Evolutionary conservation across 495 filamentous ascomycete genomes (phyloP), one percentile per base, ranked within the genome.

Genomic region (Podospora sp.): DNA sequence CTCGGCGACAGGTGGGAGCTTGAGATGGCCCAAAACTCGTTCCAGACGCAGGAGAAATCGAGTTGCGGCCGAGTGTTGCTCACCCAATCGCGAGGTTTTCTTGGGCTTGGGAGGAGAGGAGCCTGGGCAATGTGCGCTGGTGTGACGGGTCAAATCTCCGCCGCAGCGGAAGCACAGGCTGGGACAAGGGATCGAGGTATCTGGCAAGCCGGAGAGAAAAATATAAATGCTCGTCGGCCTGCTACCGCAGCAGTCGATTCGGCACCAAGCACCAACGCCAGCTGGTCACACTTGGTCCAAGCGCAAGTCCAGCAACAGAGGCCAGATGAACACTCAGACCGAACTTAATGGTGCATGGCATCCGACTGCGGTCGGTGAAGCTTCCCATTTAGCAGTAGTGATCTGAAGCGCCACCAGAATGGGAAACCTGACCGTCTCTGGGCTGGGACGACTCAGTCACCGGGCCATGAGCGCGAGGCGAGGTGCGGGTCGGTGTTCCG

Each of bases 171-270:
- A 57, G 22, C 11, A 57, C 21, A 26, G 52, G 21, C 52, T 25
- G 53, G 53, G 26, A 12, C 53, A 57, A 57, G 53, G 26, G 52
- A 22, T 26, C 22, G 53, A 57, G 53, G 22, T 14, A 27, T 12
- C 26, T 24, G 53, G 26, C 53, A 27, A 57, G 53, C 5, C 53
- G 53, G 53, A 57, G 26, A 57, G 53, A 57, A 53, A n/a, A 57
- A 57, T 26, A 57, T 26, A 24, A 57, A 26, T 26, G 40, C 53
- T 24, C 20, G 53, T 57, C 53, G 11, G 40, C 40, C 40, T 46
- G 9, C 40, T 12, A 46, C 16, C 12, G 16, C 40, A 46, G 40
- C 40, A 46, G 40, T 46, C 40, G 40, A 46, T 46, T 46, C 40
- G 40, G 40, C 40, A 46, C 40, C 5, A 46, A 46, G 40, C 40